These are phyloP conservation scores for Eragrostis tef DNA, from an alignment of 202 grass and related monocot species.

Conservation along the genomic window DNA sequence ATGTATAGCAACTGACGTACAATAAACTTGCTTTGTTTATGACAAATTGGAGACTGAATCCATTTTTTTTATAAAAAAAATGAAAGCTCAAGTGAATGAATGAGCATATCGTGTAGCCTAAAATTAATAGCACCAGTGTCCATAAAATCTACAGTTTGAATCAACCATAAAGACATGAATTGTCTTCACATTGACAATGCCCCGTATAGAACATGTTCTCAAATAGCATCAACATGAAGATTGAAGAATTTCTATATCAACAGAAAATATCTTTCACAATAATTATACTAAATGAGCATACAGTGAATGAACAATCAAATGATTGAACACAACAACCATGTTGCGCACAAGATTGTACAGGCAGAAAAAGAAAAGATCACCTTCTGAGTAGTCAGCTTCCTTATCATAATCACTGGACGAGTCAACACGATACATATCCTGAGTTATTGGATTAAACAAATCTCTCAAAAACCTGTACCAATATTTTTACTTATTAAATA, in stretches of 20 bases:
- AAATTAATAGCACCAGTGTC: slow-evolving; percentile 22
- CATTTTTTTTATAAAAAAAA: not conserved
- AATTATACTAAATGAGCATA: slow-evolving; percentile 4
- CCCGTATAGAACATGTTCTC: slow-evolving; percentile 21
- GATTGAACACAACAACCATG: slow-evolving; percentile 30
- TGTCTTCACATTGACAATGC: slow-evolving; percentile 7
- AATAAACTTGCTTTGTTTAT: slow-evolving; percentile 10
- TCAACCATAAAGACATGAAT: slow-evolving; percentile 1
- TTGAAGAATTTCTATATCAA: slow-evolving; percentile 16
- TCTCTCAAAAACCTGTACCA: slow-evolving; percentile 14
- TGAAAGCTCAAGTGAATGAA: not conserved
- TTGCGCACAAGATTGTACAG: slow-evolving; percentile 28
- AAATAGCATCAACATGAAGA: slow-evolving; percentile 7
- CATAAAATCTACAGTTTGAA: slow-evolving; percentile 3
- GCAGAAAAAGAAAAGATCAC: slow-evolving; percentile 37
- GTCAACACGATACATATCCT: slow-evolving; percentile 55
- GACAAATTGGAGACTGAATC: not conserved
- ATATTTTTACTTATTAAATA: slow-evolving; percentile 34
- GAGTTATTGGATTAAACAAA: slow-evolving; percentile 40
- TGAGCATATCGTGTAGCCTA: slow-evolving; percentile 5
- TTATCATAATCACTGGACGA: slow-evolving; percentile 34
- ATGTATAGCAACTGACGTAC: slow-evolving; percentile 26
- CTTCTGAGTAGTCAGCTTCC: slow-evolving; percentile 52
- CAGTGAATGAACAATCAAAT: slow-evolving; percentile 30
- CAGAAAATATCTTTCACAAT: slow-evolving; percentile 14